These are phyloP conservation scores for Phalaenopsis equestris DNA, from an alignment of 106 monocot species.

Conservation along the genomic window DNA sequence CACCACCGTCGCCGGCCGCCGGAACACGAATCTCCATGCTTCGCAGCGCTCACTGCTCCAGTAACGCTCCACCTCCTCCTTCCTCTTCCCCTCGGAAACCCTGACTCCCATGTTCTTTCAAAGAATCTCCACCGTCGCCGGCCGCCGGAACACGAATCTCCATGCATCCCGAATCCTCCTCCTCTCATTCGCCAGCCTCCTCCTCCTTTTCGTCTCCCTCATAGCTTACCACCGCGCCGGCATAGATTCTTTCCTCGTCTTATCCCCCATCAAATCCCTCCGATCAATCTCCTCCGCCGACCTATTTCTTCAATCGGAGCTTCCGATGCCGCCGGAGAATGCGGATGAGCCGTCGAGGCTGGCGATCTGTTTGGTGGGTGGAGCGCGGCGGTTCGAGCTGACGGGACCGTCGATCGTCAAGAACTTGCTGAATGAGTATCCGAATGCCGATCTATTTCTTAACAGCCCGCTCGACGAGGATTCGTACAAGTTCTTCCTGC, in stretches of 20 bases:
- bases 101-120: not conserved
- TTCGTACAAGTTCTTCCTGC: slow-evolving; percentile 62
- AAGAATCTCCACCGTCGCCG: not conserved
- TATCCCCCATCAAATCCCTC: not conserved
- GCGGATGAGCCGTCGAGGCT: slow-evolving; percentile 21
- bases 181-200: not conserved
- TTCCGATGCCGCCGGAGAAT: not conserved
- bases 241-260: not conserved
- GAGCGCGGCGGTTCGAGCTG: slow-evolving; percentile 87
- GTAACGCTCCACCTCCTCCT: not conserved
- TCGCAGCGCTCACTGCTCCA: not conserved
- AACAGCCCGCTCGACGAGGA: slow-evolving; percentile 74
- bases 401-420: slow-evolving; percentile 81
- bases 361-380: slow-evolving; percentile 88
- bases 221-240: not conserved
- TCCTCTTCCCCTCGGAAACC: not conserved
- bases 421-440: slow-evolving; percentile 46
- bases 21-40: not conserved
- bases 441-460: slow-evolving; percentile 68
- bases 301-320: not conserved
- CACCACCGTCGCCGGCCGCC: not conserved
- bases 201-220: slow-evolving; percentile 7
- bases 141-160: not conserved
- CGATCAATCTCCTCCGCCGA: not conserved
- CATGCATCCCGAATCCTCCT: not conserved